Percentiles rank a stretch among this genome's conserved stretches.
These are phyloP conservation scores for Camelina laxa DNA, from an alignment of 345 rosid genomes.

Conservation along the genomic window DNA sequence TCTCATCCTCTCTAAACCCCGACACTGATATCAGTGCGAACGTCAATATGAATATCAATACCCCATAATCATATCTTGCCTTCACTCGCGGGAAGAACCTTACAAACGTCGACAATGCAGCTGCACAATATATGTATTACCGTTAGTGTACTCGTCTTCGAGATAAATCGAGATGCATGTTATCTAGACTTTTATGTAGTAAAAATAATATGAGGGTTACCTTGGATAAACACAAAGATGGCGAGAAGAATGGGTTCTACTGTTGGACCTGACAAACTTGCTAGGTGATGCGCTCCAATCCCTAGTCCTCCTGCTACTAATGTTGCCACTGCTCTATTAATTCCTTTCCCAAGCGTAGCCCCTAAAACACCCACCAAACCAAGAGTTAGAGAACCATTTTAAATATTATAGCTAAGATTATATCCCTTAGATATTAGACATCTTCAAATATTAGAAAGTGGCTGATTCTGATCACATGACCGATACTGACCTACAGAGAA, in stretches of 20 bases:
- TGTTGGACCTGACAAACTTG: slow-evolving; percentile 55
- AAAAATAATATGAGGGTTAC: slow-evolving; percentile 36
- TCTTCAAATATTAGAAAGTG: slow-evolving; percentile 10
- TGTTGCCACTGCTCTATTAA: slow-evolving; percentile 80
- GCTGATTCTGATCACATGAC: neutral
- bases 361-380: slow-evolving; percentile 33
- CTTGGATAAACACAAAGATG: slow-evolving; percentile 65
- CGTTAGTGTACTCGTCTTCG: neutral
- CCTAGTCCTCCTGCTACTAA: slow-evolving; percentile 68
- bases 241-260: slow-evolving; percentile 68
- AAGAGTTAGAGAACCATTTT: neutral
- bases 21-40: slow-evolving; percentile 77
- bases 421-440: neutral
- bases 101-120: slow-evolving; percentile 59
- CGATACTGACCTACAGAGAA: slow-evolving; percentile 65
- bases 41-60: slow-evolving; percentile 79
- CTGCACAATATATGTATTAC: slow-evolving; percentile 49
- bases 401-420: neutral
- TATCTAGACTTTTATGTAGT: too few relatives aligned
- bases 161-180: slow-evolving; percentile 12
- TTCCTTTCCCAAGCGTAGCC: slow-evolving; percentile 77
- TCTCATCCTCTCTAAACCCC: slow-evolving; percentile 59
- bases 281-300: slow-evolving; percentile 71
- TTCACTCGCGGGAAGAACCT: slow-evolving; percentile 68
- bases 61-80: slow-evolving; percentile 68